Evolutionary conservation across 139 green algal genomes (phyloP).

Genomic region (Coelastrella sp.): DNA sequence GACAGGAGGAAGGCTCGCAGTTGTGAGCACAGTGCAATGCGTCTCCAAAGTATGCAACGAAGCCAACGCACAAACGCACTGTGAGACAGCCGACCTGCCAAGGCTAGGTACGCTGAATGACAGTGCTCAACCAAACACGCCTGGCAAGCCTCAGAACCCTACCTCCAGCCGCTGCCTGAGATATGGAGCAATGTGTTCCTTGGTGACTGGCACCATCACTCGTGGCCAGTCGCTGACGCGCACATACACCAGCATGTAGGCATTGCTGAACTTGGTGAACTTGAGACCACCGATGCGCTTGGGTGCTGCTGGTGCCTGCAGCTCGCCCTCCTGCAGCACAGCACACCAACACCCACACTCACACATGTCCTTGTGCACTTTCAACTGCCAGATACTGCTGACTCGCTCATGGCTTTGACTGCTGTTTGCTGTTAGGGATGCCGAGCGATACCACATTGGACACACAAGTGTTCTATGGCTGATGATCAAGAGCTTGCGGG

Average conservation of each 20-base stretch:
- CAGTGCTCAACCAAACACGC: background rate
- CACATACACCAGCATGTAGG: slow-evolving; percentile 99
- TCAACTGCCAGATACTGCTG: no score
- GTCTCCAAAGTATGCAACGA: background rate
- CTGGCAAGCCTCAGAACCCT: background rate
- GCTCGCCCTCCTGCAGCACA: background rate
- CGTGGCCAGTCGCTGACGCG: slow-evolving; percentile 85
- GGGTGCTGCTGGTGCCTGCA: slow-evolving; percentile 6
- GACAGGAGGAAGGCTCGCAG: background rate
- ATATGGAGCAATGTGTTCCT: slow-evolving; percentile 88
- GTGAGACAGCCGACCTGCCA: background rate
- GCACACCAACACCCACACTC: slow-evolving; percentile 1
- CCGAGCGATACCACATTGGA: no score
- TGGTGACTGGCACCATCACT: slow-evolving; percentile 82
- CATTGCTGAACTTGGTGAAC: slow-evolving; percentile 85
- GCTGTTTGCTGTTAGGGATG: background rate
- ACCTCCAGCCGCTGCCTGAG: slow-evolving; percentile 77
- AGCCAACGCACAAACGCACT: background rate
- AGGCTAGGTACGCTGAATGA: background rate
- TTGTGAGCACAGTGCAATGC: background rate
- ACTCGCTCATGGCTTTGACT: background rate
- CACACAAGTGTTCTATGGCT: no score
- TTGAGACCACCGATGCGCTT: slow-evolving; percentile 51
- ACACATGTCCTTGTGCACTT: background rate
- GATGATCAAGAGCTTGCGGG: no score